These are phyloP conservation scores for Acacia acuminata DNA, from an alignment of 306 rosid genomes.

Conservation along the genomic window DNA sequence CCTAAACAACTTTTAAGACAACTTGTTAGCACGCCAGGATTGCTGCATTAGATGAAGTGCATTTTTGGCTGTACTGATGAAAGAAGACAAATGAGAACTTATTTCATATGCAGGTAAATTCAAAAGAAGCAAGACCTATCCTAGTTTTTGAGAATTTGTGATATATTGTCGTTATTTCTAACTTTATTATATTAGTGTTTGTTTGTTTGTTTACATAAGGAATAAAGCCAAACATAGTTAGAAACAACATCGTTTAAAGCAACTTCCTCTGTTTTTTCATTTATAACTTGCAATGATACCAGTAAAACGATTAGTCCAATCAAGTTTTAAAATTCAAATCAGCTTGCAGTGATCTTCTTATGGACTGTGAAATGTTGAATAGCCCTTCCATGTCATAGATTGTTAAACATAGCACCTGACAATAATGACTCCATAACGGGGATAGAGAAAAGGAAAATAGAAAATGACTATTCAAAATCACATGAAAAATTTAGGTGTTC, in stretches of 20 bases:
- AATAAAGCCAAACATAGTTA: constrained; percentile 25
- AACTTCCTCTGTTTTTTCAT: constrained; percentile 17
- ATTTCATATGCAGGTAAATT: constrained; percentile 29
- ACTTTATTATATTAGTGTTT: constrained; percentile 23
- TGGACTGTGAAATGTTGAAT: not conserved
- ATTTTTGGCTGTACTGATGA: constrained; percentile 30
- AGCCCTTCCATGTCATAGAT: not conserved
- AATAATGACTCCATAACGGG: constrained; percentile 11
- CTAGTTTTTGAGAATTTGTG: constrained; percentile 21
- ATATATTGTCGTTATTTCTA: constrained; percentile 36
- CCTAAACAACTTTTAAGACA: not conserved
- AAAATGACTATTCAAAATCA: constrained; percentile 13
- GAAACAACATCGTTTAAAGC: constrained; percentile 18
- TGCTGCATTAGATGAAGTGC: constrained; percentile 2
- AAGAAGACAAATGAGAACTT: constrained; percentile 58
- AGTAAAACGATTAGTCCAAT: constrained; percentile 7
- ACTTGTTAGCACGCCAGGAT: not conserved
- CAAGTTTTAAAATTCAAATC: not conserved
- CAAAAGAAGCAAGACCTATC: constrained; percentile 33
- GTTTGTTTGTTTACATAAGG: constrained; percentile 36
- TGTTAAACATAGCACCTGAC: constrained; percentile 7
- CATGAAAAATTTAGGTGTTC: not conserved
- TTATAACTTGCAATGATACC: constrained; percentile 21
- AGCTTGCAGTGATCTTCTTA: not conserved
- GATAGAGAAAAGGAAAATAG: not conserved